Conservation (phyloP, 768 basidiomycete species). For the Rhizopogon vesiculosus region DNA sequence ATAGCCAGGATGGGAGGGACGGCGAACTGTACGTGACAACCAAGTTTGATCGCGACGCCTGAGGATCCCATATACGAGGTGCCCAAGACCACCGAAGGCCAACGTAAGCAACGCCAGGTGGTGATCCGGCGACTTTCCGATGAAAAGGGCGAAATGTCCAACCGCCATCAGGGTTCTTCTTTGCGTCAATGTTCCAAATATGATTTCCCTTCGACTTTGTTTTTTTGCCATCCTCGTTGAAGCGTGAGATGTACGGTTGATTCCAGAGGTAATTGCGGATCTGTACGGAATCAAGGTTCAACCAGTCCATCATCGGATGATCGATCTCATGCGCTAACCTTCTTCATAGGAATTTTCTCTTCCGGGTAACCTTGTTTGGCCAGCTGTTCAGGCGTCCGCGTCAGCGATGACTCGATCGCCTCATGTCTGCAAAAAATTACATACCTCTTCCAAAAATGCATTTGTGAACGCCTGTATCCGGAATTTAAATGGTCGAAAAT, state of each 20-base stretch:
- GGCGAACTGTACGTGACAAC: slow-evolving; percentile 80
- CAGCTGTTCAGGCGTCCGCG: slow-evolving; percentile 43
- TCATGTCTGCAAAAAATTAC: slow-evolving; percentile 11
- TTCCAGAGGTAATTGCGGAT: slow-evolving; percentile 95
- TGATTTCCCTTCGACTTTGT: slow-evolving; percentile 99
- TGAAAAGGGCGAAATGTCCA: slow-evolving; percentile 91
- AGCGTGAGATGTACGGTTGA: slow-evolving; percentile 89
- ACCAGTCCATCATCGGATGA: background rate
- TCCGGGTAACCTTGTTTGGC: slow-evolving; percentile 84
- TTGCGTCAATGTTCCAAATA: slow-evolving; percentile 98
- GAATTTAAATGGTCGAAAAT: slow-evolving; percentile 99
- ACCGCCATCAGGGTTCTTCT: slow-evolving; percentile 63
- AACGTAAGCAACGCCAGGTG: slow-evolving; percentile 77
- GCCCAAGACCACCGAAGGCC: slow-evolving; percentile 85
- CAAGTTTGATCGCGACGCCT: slow-evolving; percentile 77
- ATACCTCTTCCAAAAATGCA: slow-evolving; percentile 88
- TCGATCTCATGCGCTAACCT: slow-evolving; percentile 45
- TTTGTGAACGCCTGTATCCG: slow-evolving; percentile 97
- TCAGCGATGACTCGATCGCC: slow-evolving; percentile 6
- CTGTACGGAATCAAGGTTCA: slow-evolving; percentile 35
- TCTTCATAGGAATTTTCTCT: slow-evolving; percentile 95
- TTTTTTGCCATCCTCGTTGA: slow-evolving; percentile 99
- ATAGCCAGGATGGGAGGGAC: slow-evolving; percentile 78
- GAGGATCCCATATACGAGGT: slow-evolving; percentile 96
- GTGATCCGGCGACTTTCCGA: slow-evolving; percentile 80